A percentile compares a stretch with the other conserved stretches of the same genome.
Conservation (phyloP, 2,329 filamentous ascomycete genomes). For the Dactylellina drechsleri region DNA sequence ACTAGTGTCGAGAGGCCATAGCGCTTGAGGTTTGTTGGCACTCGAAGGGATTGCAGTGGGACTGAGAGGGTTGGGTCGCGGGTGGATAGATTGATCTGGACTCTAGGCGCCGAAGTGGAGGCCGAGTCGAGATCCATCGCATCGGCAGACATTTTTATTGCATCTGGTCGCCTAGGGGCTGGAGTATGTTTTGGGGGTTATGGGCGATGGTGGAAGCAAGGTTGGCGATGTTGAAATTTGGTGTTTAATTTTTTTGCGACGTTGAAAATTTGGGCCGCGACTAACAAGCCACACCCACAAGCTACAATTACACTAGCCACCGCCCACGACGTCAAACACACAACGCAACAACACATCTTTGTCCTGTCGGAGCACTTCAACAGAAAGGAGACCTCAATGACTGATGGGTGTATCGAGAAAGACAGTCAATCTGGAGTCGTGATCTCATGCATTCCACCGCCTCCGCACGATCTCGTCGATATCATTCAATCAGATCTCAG, state of each 20-base stretch:
- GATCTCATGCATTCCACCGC: too few species aligned
- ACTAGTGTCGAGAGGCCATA: slow-evolving; percentile 77
- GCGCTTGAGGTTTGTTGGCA: slow-evolving; percentile 68
- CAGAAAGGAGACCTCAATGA: too few species aligned
- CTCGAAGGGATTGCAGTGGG: slow-evolving; percentile 62
- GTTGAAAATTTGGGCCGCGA: slow-evolving; percentile 1
- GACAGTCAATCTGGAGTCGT: too few species aligned
- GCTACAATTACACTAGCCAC: not conserved
- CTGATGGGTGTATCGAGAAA: too few species aligned
- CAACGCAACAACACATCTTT: slow-evolving; percentile 13
- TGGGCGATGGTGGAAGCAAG: slow-evolving; percentile 11
- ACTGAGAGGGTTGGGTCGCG: slow-evolving; percentile 71
- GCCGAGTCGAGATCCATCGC: slow-evolving; percentile 41
- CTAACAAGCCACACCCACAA: not conserved
- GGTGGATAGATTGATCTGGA: slow-evolving; percentile 76
- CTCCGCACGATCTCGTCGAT: too few species aligned
- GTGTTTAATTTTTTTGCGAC: slow-evolving; percentile 5
- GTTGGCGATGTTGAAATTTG: slow-evolving; percentile 14
- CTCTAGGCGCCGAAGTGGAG: slow-evolving; percentile 63
- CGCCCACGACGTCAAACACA: not conserved
- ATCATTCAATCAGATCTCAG: too few species aligned
- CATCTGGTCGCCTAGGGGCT: not conserved
- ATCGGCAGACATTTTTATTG: slow-evolving; percentile 24
- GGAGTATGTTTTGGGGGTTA: not conserved
- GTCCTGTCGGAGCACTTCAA: too few species aligned